Conservation (phyloP, 768 basidiomycete species). For the Solioccasus polychromus region DNA sequence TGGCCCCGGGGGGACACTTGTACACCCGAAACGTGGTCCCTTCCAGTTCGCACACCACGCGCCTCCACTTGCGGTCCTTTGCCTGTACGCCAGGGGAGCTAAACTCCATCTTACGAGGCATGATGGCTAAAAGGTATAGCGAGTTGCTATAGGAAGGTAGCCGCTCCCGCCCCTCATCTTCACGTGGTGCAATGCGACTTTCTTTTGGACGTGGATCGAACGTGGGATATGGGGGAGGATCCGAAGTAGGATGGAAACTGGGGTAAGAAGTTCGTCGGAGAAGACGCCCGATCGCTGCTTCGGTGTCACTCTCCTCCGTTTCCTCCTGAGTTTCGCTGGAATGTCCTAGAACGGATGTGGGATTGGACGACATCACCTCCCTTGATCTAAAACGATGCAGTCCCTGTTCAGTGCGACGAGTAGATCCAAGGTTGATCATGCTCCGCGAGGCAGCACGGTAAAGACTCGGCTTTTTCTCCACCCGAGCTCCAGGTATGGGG, state of each 20-base stretch:
- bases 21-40: slow-evolving; percentile 88
- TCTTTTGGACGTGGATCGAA: slow-evolving; percentile 34
- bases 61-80: slow-evolving; percentile 88
- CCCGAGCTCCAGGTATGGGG: slow-evolving; percentile 4
- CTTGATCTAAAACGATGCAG: slow-evolving; percentile 16
- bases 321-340: slow-evolving; percentile 11
- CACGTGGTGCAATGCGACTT: slow-evolving; percentile 38
- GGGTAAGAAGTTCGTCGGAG: slow-evolving; percentile 71
- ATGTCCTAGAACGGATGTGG: slow-evolving; percentile 12
- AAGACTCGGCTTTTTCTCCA: slow-evolving; percentile 40
- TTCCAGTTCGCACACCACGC: slow-evolving; percentile 84
- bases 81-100: slow-evolving; percentile 79
- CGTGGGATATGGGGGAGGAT: slow-evolving; percentile 69
- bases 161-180: slow-evolving; percentile 82
- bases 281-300: slow-evolving; percentile 37
- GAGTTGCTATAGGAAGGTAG: slow-evolving; percentile 82
- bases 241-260: slow-evolving; percentile 52
- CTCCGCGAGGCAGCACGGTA: slow-evolving; percentile 63
- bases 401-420: slow-evolving; percentile 28
- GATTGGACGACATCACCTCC: slow-evolving; percentile 10
- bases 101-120: slow-evolving; percentile 96
- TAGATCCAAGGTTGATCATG: slow-evolving; percentile 53
- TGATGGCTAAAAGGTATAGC: slow-evolving; percentile 73
- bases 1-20: slow-evolving; percentile 41
- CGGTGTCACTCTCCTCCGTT: slow-evolving; percentile 20